These are phyloP conservation scores for Albifimbria verrucaria DNA, from an alignment of 2,329 filamentous ascomycete species.

Conservation along the genomic window DNA sequence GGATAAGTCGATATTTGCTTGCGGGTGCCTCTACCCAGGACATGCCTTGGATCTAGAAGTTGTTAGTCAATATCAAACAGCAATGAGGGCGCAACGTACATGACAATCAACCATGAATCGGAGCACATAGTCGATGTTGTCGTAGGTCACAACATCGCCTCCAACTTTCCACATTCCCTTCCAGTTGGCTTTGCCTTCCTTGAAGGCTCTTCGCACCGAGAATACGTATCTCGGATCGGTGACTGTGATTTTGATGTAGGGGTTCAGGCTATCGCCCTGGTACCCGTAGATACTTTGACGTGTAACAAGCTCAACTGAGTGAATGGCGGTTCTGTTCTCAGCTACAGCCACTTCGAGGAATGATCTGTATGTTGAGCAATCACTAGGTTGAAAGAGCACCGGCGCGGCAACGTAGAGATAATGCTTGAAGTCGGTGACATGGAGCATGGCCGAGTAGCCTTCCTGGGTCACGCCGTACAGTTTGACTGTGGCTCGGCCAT, in stretches of 20 bases:
- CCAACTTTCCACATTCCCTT: constrained; percentile 80
- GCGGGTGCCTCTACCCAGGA: constrained; percentile 90
- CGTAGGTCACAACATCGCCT: constrained; percentile 78
- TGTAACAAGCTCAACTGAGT: constrained; percentile 78
- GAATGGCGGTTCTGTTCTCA: constrained; percentile 69
- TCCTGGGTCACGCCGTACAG: constrained; percentile 84
- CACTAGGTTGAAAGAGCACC: constrained; percentile 70
- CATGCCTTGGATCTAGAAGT: constrained; percentile 77
- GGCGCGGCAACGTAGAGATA: constrained; percentile 94
- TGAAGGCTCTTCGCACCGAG: constrained; percentile 71
- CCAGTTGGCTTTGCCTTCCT: constrained; percentile 78
- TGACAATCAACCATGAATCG: constrained; percentile 98
- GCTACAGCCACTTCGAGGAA: constrained; percentile 78
- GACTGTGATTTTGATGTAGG: constrained; percentile 90
- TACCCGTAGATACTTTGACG: constrained; percentile 92
- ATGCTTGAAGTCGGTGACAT: constrained; percentile 93
- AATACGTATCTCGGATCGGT: constrained; percentile 83
- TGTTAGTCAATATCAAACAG: constrained; percentile 12
- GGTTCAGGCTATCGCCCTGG: constrained; percentile 86
- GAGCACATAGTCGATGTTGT: constrained; percentile 92
- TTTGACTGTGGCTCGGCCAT: constrained; percentile 75
- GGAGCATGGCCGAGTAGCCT: constrained; percentile 89
- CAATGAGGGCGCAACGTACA: constrained; percentile 38
- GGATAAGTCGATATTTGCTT: constrained; percentile 68
- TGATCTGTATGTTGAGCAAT: constrained; percentile 73